phyloP scores from a whole-genome alignment of 441 rosid genomes.

The Populus hybrid region DNA sequence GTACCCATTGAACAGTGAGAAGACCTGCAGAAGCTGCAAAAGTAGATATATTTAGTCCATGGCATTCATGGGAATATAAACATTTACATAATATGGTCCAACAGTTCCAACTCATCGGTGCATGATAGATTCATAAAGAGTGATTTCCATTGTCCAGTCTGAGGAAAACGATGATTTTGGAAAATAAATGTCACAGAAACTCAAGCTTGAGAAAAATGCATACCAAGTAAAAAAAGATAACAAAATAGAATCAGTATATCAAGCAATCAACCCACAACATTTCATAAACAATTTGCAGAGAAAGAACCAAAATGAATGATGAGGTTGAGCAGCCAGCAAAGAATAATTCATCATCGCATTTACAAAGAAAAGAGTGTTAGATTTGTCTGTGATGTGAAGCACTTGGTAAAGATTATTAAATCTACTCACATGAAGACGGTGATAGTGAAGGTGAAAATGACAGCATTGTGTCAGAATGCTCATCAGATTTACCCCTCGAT shows the following conservation, averaged over 20 bases:
- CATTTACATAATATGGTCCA: background rate
- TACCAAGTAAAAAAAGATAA: background rate
- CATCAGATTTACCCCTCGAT: slow-evolving; percentile 36
- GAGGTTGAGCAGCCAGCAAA: slow-evolving; percentile 24
- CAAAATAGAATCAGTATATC: background rate
- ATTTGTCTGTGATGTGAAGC: background rate
- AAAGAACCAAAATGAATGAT: background rate
- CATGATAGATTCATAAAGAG: background rate
- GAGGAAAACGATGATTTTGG: background rate
- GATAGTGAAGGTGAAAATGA: slow-evolving; percentile 37
- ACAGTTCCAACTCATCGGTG: background rate
- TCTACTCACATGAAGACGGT: slow-evolving; percentile 55
- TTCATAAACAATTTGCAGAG: background rate
- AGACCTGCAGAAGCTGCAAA: slow-evolving; percentile 45
- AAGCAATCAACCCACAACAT: background rate
- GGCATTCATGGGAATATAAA: background rate
- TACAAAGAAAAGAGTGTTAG: background rate
- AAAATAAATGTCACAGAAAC: background rate
- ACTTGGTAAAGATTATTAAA: slow-evolving; percentile 16
- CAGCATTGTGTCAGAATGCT: slow-evolving; percentile 24
- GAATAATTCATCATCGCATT: slow-evolving; percentile 3
- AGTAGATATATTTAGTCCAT: background rate
- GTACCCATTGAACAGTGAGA: slow-evolving; percentile 37
- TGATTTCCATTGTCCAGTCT: background rate
- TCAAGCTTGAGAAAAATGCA: background rate